Evolutionary conservation across 2,329 filamentous ascomycete genomes (phyloP).

Genomic region (Sclerotinia spermophila): DNA sequence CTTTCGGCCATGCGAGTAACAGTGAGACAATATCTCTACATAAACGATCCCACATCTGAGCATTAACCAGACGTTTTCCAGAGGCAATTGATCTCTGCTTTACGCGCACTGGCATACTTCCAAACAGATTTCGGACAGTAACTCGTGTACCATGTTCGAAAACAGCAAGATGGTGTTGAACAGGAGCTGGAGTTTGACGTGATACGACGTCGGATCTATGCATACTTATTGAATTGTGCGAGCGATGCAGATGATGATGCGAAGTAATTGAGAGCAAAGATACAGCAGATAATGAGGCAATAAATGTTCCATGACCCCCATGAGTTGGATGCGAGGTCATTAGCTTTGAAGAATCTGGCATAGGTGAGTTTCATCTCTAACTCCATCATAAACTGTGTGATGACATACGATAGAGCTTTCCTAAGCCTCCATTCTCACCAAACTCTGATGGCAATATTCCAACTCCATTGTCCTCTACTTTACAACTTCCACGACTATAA

Average conservation of each 20-base stretch:
- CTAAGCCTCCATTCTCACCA: constrained; percentile 62
- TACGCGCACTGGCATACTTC: constrained; percentile 83
- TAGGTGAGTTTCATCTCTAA: constrained; percentile 21
- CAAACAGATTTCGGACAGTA: constrained; percentile 76
- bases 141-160: constrained; percentile 71
- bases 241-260: constrained; percentile 56
- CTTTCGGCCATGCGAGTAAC: constrained; percentile 64
- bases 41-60: constrained; percentile 56
- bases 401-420: constrained; percentile 66
- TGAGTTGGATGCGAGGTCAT: constrained; percentile 47
- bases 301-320: constrained; percentile 69
- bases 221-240: constrained; percentile 62
- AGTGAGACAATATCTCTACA: constrained; percentile 52
- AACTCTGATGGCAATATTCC: constrained; percentile 78
- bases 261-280: constrained; percentile 77
- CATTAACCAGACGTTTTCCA: constrained; percentile 46
- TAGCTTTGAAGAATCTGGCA: constrained; percentile 74
- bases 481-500: constrained; percentile 70
- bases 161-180: constrained; percentile 53
- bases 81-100: constrained; percentile 65
- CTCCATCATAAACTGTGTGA: constrained; percentile 2
- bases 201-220: constrained; percentile 66
- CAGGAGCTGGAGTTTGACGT: constrained; percentile 58
- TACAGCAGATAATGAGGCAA: constrained; percentile 71
- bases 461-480: constrained; percentile 77